Evolutionary conservation across 176 grass and related monocot species (phyloP).

Genomic region (Eleusine coracana): DNA sequence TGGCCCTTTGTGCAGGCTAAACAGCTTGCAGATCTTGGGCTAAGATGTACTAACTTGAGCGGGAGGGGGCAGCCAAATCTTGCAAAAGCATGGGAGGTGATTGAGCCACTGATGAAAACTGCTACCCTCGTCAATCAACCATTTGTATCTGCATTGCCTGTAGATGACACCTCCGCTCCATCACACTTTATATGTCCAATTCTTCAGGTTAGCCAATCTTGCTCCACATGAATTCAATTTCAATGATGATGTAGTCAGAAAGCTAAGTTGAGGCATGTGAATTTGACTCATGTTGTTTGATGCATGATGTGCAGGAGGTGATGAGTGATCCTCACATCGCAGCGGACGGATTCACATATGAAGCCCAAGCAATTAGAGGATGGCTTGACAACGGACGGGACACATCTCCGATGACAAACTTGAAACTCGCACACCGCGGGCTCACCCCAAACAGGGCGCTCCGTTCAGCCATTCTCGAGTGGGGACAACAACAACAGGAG

Average conservation of each 20-base stretch:
- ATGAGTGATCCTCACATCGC: conserved; percentile 76
- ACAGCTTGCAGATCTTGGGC: conserved; percentile 67
- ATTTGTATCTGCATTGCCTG: background rate
- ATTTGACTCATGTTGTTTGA: conserved; percentile 16
- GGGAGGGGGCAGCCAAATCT: conserved; percentile 58
- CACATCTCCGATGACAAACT: conserved; percentile 77
- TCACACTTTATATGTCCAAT: conserved; percentile 80
- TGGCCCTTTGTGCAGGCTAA: conserved; percentile 82
- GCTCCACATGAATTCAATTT: background rate
- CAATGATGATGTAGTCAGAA: background rate
- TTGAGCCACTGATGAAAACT: conserved; percentile 59
- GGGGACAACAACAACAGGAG: conserved; percentile 32
- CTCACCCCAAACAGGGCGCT: conserved; percentile 71
- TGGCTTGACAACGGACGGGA: conserved; percentile 59
- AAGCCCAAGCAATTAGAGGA: conserved; percentile 61
- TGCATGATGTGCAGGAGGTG: conserved; percentile 50
- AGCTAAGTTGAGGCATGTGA: background rate
- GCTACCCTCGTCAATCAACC: conserved; percentile 28
- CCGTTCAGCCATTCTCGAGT: conserved; percentile 67
- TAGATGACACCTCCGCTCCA: conserved; percentile 40
- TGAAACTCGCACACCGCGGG: conserved; percentile 51
- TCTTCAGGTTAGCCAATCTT: conserved; percentile 53
- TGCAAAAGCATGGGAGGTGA: conserved; percentile 51
- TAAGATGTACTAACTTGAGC: conserved; percentile 56
- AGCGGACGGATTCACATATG: conserved; percentile 74